Base-by-base conservation (phyloP, 805 yeast genomes). In the Hanseniaspora occidentalis region DNA sequence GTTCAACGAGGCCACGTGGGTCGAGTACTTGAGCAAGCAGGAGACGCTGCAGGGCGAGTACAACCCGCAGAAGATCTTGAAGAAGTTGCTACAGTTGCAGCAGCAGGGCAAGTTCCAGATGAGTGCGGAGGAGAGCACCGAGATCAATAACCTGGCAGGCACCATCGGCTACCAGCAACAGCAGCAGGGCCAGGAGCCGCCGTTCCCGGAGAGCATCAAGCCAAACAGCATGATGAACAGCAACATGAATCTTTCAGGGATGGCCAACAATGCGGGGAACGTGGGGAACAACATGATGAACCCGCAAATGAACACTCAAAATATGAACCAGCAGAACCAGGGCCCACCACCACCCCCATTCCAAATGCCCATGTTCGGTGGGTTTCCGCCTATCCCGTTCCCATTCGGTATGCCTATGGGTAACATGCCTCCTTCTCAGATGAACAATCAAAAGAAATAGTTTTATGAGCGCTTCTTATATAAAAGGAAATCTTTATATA, bases 1-100 rank as follows among this genome's bases (percentile, higher is more conserved):
- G 1, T 92, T 92, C 56, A 95, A 92, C 57, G 99, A 92, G 64
- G 73, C 83, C 48, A 82, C 96, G 13, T 92, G 99, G 99, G 77
- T 82, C 41, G 85, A 88, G 19, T 92, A 92, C 61, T 78, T 95
- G 50, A 69, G 78, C 33, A 85, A 84, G 57, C 96, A 88, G 54
- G 95, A 88, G 57, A 78, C 76, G 48, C 53, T 80, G 37, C 71
- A 92, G 41, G 78, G 79, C 5, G 88, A 82, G 45, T 88, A 77
- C 62, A 82, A 84, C 45, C 92, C 94, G 2, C 83, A 79, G 42
- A 85, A 82, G 52, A 65, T 84, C 17, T 73, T 84, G 70, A 76
- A 75, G 55, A 75, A 74, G 13, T 44, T 60, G 17, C 41, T 60
- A 34, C 42, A 56, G 6, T 46, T 58, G 33, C 65, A 60, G 41